phyloP scores from a whole-genome alignment of 495 filamentous ascomycete genomes.

The Daldinia childiae region DNA sequence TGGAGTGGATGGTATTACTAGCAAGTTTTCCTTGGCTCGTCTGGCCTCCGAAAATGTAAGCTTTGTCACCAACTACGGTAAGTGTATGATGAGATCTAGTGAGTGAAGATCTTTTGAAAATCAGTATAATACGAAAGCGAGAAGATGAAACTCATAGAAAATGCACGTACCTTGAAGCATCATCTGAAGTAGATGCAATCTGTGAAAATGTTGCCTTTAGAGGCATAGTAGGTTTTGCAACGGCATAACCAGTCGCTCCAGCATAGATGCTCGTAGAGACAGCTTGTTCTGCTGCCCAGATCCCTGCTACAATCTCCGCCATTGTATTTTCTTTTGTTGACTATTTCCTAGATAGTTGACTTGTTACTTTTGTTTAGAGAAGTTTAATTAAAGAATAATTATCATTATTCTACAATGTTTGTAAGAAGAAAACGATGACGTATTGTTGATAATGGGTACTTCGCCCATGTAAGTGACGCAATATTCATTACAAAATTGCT shows the following conservation, averaged over 20 bases:
- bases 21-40: slow-evolving; percentile 51
- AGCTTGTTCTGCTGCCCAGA: slow-evolving; percentile 54
- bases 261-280: slow-evolving; percentile 55
- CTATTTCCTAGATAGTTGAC: not conserved
- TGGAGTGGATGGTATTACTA: slow-evolving; percentile 56
- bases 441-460: slow-evolving; percentile 11
- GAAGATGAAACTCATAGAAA: not conserved
- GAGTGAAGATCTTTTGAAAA: slow-evolving; percentile 46
- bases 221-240: slow-evolving; percentile 54
- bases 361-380: not conserved
- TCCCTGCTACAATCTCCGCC: slow-evolving; percentile 53
- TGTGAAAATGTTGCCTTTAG: slow-evolving; percentile 55
- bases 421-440: slow-evolving; percentile 20
- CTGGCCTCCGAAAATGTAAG: slow-evolving; percentile 64
- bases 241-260: slow-evolving; percentile 46
- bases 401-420: no score
- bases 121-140: slow-evolving; percentile 1
- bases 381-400: no score
- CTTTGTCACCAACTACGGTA: slow-evolving; percentile 56
- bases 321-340: slow-evolving; percentile 31
- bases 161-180: slow-evolving; percentile 28
- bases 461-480: slow-evolving; percentile 20
- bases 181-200: slow-evolving; percentile 45
- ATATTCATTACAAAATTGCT: slow-evolving; percentile 12
- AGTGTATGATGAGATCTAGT: slow-evolving; percentile 58